These are phyloP conservation scores for Talaromyces proteolyticus DNA, from an alignment of 495 filamentous ascomycete species.

Conservation along the genomic window DNA sequence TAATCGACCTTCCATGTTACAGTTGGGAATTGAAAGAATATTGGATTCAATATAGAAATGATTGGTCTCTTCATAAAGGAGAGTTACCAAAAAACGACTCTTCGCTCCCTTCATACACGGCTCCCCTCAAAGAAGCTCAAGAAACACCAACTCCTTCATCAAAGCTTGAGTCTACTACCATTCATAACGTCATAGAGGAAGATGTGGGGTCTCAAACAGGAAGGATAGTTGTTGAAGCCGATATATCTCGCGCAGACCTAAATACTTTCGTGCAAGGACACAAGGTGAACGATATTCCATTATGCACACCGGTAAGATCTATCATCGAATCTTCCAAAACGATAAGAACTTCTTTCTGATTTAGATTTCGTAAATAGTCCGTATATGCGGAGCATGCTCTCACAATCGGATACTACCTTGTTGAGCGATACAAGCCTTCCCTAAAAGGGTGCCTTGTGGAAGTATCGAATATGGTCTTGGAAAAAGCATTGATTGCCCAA, in stretches of 20 bases:
- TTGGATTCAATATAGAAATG: constrained; percentile 71
- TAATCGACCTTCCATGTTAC: constrained; percentile 67
- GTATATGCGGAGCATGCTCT: constrained; percentile 54
- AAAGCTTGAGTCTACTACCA: constrained; percentile 50
- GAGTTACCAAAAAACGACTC: constrained; percentile 22
- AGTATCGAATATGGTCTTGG: constrained; percentile 52
- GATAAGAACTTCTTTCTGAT: no score
- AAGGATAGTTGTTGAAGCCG: constrained; percentile 58
- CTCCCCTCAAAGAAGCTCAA: constrained; percentile 29
- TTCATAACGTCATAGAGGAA: constrained; percentile 59
- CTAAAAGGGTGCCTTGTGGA: constrained; percentile 57
- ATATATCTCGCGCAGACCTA: constrained; percentile 55
- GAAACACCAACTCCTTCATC: constrained; percentile 20
- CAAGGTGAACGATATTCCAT: constrained; percentile 57
- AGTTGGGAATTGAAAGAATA: constrained; percentile 76
- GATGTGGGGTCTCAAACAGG: constrained; percentile 46
- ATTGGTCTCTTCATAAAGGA: constrained; percentile 45
- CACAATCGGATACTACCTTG: background rate
- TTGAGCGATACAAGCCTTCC: background rate
- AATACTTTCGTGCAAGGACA: constrained; percentile 61
- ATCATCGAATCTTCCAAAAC: no score
- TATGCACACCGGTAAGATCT: constrained; percentile 37
- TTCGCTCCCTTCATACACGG: no score
- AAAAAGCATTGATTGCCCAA: constrained; percentile 54
- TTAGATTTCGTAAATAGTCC: no score